Evolutionary conservation across 164 flowering plant genomes (phyloP).

Genomic region (Liriodendron chinense): DNA sequence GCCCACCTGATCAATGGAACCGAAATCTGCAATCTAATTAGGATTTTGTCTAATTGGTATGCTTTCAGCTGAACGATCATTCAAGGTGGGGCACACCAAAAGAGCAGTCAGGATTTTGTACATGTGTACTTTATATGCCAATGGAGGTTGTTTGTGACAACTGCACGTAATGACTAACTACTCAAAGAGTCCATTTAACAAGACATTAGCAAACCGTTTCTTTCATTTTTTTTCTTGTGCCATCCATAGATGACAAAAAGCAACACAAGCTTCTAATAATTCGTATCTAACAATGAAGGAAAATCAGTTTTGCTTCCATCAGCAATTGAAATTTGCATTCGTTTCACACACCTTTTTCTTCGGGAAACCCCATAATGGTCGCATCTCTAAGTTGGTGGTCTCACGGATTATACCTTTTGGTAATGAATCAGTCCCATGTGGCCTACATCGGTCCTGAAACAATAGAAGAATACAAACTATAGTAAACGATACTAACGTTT

Average conservation of each 20-base stretch:
- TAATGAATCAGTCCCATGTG: constrained; percentile 65
- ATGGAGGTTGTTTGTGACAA: too few species aligned
- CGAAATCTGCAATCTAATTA: too few species aligned
- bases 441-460: constrained; percentile 53
- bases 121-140: too few species aligned
- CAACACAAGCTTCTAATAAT: neutral
- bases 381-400: constrained; percentile 75
- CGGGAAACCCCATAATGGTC: constrained; percentile 65
- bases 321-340: neutral
- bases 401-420: constrained; percentile 70
- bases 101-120: too few species aligned
- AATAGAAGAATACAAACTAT: neutral
- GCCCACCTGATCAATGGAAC: too few species aligned
- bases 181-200: neutral
- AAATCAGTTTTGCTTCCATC: neutral
- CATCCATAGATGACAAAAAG: neutral
- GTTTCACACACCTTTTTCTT: constrained; percentile 33
- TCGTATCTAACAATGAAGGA: neutral
- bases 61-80: too few species aligned
- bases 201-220: neutral
- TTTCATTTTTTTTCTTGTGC: neutral
- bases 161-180: neutral
- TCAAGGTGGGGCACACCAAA: too few species aligned
- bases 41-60: too few species aligned
- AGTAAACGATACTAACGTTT: neutral